These are phyloP conservation scores for Microbotryomycetes sp. DNA, from an alignment of 1,284 basidiomycete species.

Conservation along the genomic window DNA sequence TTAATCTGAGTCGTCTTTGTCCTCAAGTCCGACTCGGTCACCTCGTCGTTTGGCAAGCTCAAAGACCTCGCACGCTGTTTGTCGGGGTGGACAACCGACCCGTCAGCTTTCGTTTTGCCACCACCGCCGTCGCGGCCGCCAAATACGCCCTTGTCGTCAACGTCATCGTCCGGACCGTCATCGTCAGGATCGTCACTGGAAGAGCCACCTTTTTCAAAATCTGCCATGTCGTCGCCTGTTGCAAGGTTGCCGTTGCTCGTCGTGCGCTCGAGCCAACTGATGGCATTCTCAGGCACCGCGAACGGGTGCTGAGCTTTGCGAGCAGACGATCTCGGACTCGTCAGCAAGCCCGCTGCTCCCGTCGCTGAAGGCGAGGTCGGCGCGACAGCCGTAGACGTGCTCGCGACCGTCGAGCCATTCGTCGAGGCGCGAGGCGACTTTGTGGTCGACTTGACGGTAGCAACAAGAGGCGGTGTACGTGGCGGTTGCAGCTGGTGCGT, in stretches of 20 bases:
- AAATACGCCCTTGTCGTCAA: neutral
- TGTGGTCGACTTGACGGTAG: neutral
- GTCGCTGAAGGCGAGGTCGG: neutral
- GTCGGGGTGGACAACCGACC: neutral
- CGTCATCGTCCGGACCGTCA: neutral
- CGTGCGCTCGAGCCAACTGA: conserved; percentile 18
- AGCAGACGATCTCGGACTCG: neutral
- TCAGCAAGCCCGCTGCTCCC: too few relatives aligned
- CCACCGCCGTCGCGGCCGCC: neutral
- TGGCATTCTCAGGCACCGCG: conserved; percentile 29
- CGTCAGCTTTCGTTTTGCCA: neutral
- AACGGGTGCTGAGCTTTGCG: conserved; percentile 19
- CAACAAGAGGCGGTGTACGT: neutral
- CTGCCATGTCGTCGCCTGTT: conserved; percentile 15
- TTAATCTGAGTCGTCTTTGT: neutral
- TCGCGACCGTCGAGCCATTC: neutral
- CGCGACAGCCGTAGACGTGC: neutral
- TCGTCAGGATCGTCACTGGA: conserved; percentile 1
- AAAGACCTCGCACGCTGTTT: too few relatives aligned
- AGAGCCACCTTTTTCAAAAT: conserved; percentile 5
- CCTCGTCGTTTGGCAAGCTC: neutral
- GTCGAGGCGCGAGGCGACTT: neutral
- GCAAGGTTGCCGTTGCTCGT: neutral
- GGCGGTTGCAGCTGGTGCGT: neutral
- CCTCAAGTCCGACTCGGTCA: neutral